Evolutionary conservation across 2,329 filamentous ascomycete genomes (phyloP).

Genomic region (Colletotrichum godetiae): DNA sequence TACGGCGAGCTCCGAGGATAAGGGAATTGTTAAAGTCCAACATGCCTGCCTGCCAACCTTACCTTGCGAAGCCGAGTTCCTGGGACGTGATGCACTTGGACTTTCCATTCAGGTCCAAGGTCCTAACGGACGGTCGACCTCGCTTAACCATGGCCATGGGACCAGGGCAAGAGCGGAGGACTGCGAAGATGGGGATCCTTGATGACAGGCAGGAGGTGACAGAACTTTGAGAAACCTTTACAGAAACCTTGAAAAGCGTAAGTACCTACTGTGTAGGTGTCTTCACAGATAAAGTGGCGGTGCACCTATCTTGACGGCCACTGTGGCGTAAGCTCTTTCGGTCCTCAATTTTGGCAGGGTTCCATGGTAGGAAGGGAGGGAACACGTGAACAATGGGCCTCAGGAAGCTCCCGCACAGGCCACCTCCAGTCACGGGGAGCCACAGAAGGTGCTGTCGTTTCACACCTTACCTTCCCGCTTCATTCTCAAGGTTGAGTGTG

Average conservation of each 20-base stretch:
- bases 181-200: background rate
- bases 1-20: conserved; percentile 22
- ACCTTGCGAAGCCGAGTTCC: background rate
- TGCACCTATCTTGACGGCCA: background rate
- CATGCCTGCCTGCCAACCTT: background rate
- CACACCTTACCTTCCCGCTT: conserved; percentile 27
- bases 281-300: background rate
- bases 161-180: background rate
- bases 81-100: background rate
- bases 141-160: background rate
- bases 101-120: background rate
- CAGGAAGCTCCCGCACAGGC: conserved; percentile 22
- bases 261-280: background rate
- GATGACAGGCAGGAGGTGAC: background rate
- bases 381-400: conserved; percentile 28
- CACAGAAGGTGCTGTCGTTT: conserved; percentile 23
- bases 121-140: background rate
- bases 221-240: too few species aligned
- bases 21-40: background rate
- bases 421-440: conserved; percentile 14
- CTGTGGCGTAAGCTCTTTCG: conserved; percentile 19
- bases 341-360: background rate
- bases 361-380: background rate
- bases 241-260: background rate
- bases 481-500: conserved; percentile 29